Base-by-base conservation (phyloP, 2,329 filamentous ascomycete species). In the Penicillium sp. region DNA sequence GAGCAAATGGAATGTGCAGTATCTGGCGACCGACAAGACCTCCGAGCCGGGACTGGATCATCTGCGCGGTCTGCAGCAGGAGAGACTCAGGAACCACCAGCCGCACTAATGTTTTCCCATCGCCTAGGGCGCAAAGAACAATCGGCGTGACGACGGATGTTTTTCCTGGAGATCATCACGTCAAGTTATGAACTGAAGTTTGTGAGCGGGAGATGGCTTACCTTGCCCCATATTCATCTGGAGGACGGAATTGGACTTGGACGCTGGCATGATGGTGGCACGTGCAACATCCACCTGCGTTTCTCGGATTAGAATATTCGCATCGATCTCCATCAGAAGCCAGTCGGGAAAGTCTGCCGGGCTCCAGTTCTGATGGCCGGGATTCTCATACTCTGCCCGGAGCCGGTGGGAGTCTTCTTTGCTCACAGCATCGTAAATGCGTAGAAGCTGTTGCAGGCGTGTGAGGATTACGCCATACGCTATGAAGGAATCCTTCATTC, bases 181-280 rank as follows among this genome's bases (percentile, higher is more conserved):
- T 26, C 26, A 26, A 6, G 3, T 26, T 26, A 2, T 2, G 26
- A 26, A 26, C 26, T 26, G 26, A 6, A 21, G 2, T 21, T 21
- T 26, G 26, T 5, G 26, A 26, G 26, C 5, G 2, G 1, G 1
- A 26, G 26, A 26, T 26, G 3, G 3, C 5, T 5, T 26, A 6
- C 56, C 56, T 48, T 60, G 35, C 4, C 56, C 56, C 47, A 63
- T 63, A 15, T 59, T 63, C 23, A 63, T 15, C 19, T 63, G 52
- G 4, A 56, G n/a, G 7, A 63, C 56, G 1, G 61, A 17, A 29
- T 63, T 63, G 7, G n/a, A 44, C 1, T 21, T 5, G 17, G 51
- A 15, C 3, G 19, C 8, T 29, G 58, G 21, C 13, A 9, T 7
- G 26, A 53, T 60, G 5, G 38, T 48, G 17, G 31, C 5, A 8